Conservation (phyloP, 306 rosid species). For the Inga laurina region DNA sequence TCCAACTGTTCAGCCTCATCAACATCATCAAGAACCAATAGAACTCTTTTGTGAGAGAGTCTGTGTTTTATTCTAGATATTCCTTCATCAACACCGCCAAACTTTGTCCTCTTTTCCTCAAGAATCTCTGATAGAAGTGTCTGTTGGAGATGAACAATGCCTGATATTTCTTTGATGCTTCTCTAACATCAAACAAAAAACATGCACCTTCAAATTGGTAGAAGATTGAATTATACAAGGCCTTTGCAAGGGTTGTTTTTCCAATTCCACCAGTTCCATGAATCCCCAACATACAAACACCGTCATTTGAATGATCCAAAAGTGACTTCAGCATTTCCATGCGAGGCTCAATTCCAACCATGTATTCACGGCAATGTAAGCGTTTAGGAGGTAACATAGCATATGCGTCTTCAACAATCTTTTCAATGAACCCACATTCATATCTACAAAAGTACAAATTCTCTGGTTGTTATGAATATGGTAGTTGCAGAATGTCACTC, state of each 20-base stretch:
- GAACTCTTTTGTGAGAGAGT: not conserved
- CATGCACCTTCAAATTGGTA: not conserved
- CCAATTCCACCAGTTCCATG: not conserved
- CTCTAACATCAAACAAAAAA: not conserved
- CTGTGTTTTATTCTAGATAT: not conserved
- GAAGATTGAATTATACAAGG: not conserved
- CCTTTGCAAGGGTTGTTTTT: not conserved
- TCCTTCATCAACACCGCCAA: not conserved
- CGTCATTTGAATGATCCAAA: not conserved
- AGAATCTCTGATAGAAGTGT: not conserved
- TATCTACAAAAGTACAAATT: not conserved
- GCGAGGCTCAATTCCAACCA: not conserved
- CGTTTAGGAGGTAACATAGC: not conserved
- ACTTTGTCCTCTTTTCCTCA: not conserved
- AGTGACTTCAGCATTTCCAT: not conserved
- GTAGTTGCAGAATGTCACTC: not conserved
- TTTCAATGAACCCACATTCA: not conserved
- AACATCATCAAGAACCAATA: slow-evolving; percentile 6
- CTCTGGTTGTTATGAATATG: not conserved
- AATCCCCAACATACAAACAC: not conserved
- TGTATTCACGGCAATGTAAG: not conserved
- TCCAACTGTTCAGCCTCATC: not conserved
- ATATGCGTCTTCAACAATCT: not conserved
- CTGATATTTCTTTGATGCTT: not conserved
- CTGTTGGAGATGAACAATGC: not conserved